Evolutionary conservation across 257 asterid genomes (phyloP).

Genomic region (Perilla frutescens): DNA sequence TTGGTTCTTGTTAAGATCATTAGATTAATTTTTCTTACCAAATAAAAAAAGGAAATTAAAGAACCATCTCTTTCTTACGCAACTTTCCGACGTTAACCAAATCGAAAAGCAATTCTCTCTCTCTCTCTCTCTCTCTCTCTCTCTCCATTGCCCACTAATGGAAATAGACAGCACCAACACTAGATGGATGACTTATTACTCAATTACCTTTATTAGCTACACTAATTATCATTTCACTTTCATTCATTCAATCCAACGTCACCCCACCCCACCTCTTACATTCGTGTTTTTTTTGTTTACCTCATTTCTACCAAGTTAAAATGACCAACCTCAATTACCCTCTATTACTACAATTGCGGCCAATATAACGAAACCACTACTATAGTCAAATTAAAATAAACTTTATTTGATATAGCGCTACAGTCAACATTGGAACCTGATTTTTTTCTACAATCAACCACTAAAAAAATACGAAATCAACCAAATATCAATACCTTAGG

Average conservation of each 20-base stretch:
- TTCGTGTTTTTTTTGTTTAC: slow-evolving; percentile 26
- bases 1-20: slow-evolving; percentile 24
- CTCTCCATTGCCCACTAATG: slow-evolving; percentile 48
- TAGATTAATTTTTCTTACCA: background rate
- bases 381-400: background rate
- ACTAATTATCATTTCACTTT: slow-evolving; percentile 60
- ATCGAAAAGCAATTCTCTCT: slow-evolving; percentile 70
- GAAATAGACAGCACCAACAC: slow-evolving; percentile 73
- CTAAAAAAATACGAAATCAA: background rate
- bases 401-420: background rate
- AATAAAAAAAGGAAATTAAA: slow-evolving; percentile 28
- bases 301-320: slow-evolving; percentile 40
- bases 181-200: slow-evolving; percentile 57
- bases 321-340: slow-evolving; percentile 5
- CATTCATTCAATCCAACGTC: slow-evolving; percentile 64
- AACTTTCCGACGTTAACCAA: slow-evolving; percentile 91
- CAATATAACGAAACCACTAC: background rate
- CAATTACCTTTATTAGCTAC: slow-evolving; percentile 66
- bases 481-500: background rate
- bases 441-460: background rate
- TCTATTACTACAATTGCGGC: slow-evolving; percentile 23
- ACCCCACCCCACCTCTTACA: slow-evolving; percentile 13
- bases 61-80: slow-evolving; percentile 72
- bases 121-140: slow-evolving; percentile 32
- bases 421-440: background rate